Conservation (phyloP, 257 asterid species). For the Salvia hispanica region DNA sequence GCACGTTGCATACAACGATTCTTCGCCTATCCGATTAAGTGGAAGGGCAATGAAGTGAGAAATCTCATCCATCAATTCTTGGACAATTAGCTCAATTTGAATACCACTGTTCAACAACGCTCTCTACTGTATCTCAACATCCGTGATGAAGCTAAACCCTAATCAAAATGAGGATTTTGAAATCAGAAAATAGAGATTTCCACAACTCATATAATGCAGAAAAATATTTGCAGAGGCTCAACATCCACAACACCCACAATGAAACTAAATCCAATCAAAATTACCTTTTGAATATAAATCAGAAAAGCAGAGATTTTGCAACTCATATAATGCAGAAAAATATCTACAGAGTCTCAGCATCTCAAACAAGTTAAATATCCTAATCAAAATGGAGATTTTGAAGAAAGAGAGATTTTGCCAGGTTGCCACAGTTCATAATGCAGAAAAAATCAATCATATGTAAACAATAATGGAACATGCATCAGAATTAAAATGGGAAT, state of each 20-base stretch:
- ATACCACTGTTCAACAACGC: not conserved
- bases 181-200: constrained; percentile 3
- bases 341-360: no score
- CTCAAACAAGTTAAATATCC: no score
- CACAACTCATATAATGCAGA: not conserved
- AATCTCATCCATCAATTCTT: constrained; percentile 47
- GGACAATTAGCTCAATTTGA: constrained; percentile 6
- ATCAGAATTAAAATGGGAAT: constrained; percentile 45
- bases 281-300: no score
- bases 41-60: constrained; percentile 30
- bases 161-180: constrained; percentile 1
- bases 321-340: constrained; percentile 1
- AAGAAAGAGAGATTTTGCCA: no score
- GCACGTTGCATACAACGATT: constrained; percentile 44
- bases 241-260: no score
- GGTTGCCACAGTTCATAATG: no score
- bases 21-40: constrained; percentile 52
- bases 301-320: not conserved
- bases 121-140: not conserved
- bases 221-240: no score
- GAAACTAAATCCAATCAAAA: no score
- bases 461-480: constrained; percentile 37
- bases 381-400: no score
- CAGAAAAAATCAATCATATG: constrained; percentile 20
- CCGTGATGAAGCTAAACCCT: constrained; percentile 28